phyloP scores from a whole-genome alignment of 345 rosid species.

The Hibiscus trionum region DNA sequence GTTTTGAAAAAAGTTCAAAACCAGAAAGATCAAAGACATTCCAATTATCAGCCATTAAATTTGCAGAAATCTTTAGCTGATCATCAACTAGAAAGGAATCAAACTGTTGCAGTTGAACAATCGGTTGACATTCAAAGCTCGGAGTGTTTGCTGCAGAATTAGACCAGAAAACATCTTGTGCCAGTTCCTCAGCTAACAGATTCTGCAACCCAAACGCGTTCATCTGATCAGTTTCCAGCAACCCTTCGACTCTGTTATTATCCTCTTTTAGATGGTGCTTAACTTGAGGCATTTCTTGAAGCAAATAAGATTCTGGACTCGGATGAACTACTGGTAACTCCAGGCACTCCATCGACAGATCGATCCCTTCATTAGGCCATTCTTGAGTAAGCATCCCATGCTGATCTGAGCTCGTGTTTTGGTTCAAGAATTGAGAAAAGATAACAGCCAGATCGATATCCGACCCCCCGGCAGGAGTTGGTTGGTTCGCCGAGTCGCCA shows the following conservation, averaged over 20 bases:
- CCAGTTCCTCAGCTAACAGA: constrained; percentile 33
- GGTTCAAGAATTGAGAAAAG: constrained; percentile 60
- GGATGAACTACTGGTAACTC: background rate
- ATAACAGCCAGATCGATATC: constrained; percentile 70
- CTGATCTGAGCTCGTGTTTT: constrained; percentile 7
- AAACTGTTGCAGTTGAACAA: constrained; percentile 19
- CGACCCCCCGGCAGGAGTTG: constrained; percentile 1
- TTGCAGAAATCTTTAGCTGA: constrained; percentile 31
- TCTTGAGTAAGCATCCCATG: constrained; percentile 12
- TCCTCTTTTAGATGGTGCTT: too few relatives aligned
- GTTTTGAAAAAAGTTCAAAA: constrained; percentile 36
- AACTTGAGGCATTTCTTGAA: background rate
- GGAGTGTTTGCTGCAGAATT: constrained; percentile 15
- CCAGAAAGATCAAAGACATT: constrained; percentile 47
- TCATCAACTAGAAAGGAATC: constrained; percentile 26
- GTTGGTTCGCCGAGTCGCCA: background rate
- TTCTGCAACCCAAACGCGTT: constrained; percentile 23
- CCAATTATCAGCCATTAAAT: constrained; percentile 41
- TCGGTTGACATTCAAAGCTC: constrained; percentile 22
- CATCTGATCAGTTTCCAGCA: constrained; percentile 10
- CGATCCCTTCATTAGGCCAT: background rate
- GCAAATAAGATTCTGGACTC: background rate
- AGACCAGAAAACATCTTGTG: constrained; percentile 31
- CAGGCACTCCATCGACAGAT: background rate
- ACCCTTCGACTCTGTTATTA: too few relatives aligned